Conservation (phyloP, 495 filamentous ascomycete species). For the Trichoderma parareesei region DNA sequence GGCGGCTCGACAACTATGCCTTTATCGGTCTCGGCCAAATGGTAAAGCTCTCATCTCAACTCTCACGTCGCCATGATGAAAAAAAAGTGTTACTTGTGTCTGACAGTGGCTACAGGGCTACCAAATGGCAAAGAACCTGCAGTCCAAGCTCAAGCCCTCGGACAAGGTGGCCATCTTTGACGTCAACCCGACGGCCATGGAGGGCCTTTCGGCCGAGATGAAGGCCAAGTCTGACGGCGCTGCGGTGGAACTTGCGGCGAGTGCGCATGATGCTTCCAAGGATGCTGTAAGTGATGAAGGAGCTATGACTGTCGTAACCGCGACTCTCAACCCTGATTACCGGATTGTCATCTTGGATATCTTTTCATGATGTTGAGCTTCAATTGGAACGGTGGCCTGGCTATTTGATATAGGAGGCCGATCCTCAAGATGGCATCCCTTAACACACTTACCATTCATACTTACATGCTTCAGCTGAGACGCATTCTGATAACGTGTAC, state of each 20-base stretch:
- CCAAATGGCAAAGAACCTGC: constrained; percentile 82
- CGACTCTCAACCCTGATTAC: too few relatives aligned
- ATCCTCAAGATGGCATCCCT: too few relatives aligned
- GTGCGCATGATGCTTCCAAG: constrained; percentile 55
- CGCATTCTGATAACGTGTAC: constrained; percentile 13
- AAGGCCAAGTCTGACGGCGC: constrained; percentile 39
- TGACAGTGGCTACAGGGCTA: constrained; percentile 44
- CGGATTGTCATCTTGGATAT: too few relatives aligned
- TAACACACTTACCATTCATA: too few relatives aligned
- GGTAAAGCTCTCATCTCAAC: constrained; percentile 42
- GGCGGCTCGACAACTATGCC: constrained; percentile 59
- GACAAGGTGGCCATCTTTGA: constrained; percentile 69
- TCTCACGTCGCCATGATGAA: neutral
- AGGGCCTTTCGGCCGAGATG: constrained; percentile 54
- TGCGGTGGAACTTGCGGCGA: constrained; percentile 48
- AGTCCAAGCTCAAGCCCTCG: constrained; percentile 59
- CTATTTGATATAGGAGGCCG: neutral
- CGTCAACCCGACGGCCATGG: constrained; percentile 54
- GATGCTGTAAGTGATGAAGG: constrained; percentile 60
- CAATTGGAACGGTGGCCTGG: constrained; percentile 21
- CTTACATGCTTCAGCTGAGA: constrained; percentile 14
- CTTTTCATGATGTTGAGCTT: too few relatives aligned
- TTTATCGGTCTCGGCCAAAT: constrained; percentile 85
- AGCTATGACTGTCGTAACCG: constrained; percentile 27
- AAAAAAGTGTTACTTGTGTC: neutral